Base-by-base conservation (phyloP, 2,329 filamentous ascomycete species). In the Trichoderma endophyticum region DNA sequence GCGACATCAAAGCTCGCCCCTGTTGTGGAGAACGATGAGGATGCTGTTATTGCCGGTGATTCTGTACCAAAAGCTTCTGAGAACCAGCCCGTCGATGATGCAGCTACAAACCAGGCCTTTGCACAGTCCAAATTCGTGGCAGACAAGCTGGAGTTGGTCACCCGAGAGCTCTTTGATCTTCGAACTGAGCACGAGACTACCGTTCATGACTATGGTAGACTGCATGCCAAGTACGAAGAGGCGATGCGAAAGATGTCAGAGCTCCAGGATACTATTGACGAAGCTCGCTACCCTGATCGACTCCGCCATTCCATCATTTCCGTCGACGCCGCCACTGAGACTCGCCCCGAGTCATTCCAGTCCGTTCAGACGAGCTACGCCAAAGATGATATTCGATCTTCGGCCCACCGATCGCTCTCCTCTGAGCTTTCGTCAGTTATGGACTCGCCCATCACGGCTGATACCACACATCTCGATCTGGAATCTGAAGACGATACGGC, bases 381-480 rank as follows among this genome's bases (percentile, higher is more conserved):
- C 80, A 94, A 91, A 84, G 88, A 90, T 84, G 85, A 83, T 67
- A 82, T 86, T 84, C 83, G 80, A 76, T 93, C 92, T 82, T 95
- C 93, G 78, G 76, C 79, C 48, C 95, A 94, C 84, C 94, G 92
- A 81, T 97, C 94, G 79, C 91, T 98, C 77, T 98, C 94, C 76
- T 96, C 94, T 84, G 96, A 98, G 84, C 88, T 97, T 81, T 97
- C 93, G 78, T 97, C 92, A 81, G 93, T 89, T 85, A 89, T 92
- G 88, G 92, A 92, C 78, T 93, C 92, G 79, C 89, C 89, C 77
- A 86, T 86, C 77, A 91, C 89, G 74, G 86, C 85, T 74, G 90
- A 91, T 76, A 86, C 87, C 64, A 90, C 89, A 75, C 88, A 91
- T 79, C 84, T 85, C 72, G 90, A 90, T 75, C 73, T 76, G 14